Evolutionary conservation across 371 early-diverging fungal genomes (phyloP), one percentile per base, ranked within the genome.

Genomic region (Mucor piriformis): DNA sequence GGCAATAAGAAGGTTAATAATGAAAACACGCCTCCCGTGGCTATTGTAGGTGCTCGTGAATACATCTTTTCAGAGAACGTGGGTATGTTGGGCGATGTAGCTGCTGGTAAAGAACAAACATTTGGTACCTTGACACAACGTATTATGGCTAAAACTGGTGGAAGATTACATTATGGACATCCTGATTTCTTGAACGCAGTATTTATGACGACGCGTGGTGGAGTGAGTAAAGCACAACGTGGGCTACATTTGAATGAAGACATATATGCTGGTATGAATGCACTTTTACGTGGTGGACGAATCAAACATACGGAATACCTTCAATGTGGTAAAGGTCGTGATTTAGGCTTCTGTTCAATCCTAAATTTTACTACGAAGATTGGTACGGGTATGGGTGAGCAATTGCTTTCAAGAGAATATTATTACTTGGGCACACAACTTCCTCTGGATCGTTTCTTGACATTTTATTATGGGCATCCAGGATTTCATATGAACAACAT

Each of bases 401-500:
- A 95, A 70, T 86, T 93, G 83, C 72, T 95, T 33, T 93, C 94
- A 11, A 83, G 95, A 50, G 95, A 95, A 64, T 89, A 94, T 69
- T 95, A 95, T 73, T 91, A 92, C 69, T 77, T 95, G 48, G 92
- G 94, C 18, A 88, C 92, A 10, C 89, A 88, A 62, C 76, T 95
- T 35, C 93, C 94, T 0, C 66, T 94, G 46, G 94, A 94, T 65
- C 81, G 95, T 5, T 88, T 94, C 77, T 66, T 95, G 63, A 93
- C 95, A 3, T 93, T 94, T 68, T 94, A 85, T 70, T 94, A 91
- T 64, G 92, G 91, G 6, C 93, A 92, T 63, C 90, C 94, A 23
- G 95, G 95, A 10, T 95, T 94, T 83, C 94, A 94, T 63, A 81
- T 94, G 72, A 95, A 94, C 82, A 94, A 95, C 72, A 87, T 95